Percentiles rank a stretch among this genome's conserved stretches.
These are phyloP conservation scores for Baeospora myosura DNA, from an alignment of 1,284 basidiomycete species.

Conservation along the genomic window DNA sequence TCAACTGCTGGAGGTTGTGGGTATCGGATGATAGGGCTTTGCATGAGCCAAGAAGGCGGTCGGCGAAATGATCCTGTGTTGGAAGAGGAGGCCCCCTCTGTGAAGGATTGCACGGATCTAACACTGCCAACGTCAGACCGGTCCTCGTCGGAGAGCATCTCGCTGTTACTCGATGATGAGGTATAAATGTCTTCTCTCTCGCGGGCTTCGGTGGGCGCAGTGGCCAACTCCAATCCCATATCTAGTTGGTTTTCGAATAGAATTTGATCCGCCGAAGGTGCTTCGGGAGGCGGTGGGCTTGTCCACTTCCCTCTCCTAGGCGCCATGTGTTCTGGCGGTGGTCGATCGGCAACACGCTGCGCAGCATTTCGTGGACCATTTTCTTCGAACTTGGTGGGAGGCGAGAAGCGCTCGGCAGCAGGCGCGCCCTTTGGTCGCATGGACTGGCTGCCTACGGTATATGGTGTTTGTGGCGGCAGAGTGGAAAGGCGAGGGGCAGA, in stretches of 20 bases:
- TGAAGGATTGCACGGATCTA: slow-evolving; percentile 52
- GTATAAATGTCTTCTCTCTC: slow-evolving; percentile 37
- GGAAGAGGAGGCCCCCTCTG: slow-evolving; percentile 31
- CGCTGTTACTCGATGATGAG: slow-evolving; percentile 53
- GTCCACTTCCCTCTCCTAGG: slow-evolving; percentile 73
- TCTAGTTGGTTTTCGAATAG: slow-evolving; percentile 62
- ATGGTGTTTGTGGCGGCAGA: slow-evolving; percentile 61
- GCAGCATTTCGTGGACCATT: slow-evolving; percentile 25
- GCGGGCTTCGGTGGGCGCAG: slow-evolving; percentile 50
- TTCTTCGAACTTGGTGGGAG: slow-evolving; percentile 40
- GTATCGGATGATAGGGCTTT: slow-evolving; percentile 23
- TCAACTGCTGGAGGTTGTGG: slow-evolving; percentile 16
- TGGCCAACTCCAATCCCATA: slow-evolving; percentile 58
- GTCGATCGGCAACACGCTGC: slow-evolving; percentile 30
- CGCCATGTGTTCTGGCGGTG: slow-evolving; percentile 69
- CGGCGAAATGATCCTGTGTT: slow-evolving; percentile 24
- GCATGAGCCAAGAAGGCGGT: slow-evolving; percentile 33
- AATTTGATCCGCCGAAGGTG: slow-evolving; percentile 55
- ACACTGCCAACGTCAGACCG: slow-evolving; percentile 46
- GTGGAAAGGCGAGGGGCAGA: slow-evolving; percentile 46
- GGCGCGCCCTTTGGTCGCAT: slow-evolving; percentile 42
- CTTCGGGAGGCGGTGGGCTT: slow-evolving; percentile 73
- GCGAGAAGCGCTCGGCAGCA: slow-evolving; percentile 39
- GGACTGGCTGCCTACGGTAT: slow-evolving; percentile 55
- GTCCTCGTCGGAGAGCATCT: slow-evolving; percentile 58